A percentile compares a stretch with the other conserved stretches of the same genome.
Evolutionary conservation across 352 stramenopile species (phyloP).

Genomic region (Pythium phragmiticola): DNA sequence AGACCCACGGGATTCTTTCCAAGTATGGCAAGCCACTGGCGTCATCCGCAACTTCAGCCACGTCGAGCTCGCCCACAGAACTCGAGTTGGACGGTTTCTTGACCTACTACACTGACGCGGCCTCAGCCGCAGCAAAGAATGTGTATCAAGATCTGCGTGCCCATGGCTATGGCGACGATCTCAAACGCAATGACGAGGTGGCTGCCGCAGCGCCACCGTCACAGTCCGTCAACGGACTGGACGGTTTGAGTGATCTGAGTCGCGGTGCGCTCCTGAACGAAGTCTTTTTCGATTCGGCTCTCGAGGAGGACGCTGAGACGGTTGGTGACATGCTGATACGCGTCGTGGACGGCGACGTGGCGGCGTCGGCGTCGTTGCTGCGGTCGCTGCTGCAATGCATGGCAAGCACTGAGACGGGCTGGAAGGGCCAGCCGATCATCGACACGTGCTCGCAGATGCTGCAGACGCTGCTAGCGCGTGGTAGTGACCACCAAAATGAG

Average conservation of each 20-base stretch:
- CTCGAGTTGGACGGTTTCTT: conserved; percentile 79
- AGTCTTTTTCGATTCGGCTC: conserved; percentile 82
- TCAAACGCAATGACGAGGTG: conserved; percentile 45
- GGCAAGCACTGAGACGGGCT: conserved; percentile 79
- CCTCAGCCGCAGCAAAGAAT: conserved; percentile 67
- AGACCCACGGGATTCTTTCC: conserved; percentile 55
- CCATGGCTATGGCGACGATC: conserved; percentile 81
- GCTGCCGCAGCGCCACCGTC: conserved; percentile 13
- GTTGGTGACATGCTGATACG: conserved; percentile 71
- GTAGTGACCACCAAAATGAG: conserved; percentile 54
- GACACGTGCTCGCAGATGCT: conserved; percentile 68
- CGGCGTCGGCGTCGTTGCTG: conserved; percentile 60
- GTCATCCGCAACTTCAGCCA: conserved; percentile 24
- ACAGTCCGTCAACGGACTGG: conserved; percentile 41
- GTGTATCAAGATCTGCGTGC: conserved; percentile 77
- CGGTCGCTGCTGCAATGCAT: conserved; percentile 75
- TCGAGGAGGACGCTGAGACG: conserved; percentile 86
- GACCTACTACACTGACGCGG: conserved; percentile 81
- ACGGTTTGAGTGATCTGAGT: conserved; percentile 55
- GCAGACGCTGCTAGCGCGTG: conserved; percentile 60
- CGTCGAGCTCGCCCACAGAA: conserved; percentile 11
- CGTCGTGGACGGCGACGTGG: conserved; percentile 59
- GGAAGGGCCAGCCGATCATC: conserved; percentile 84
- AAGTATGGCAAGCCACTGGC: conserved; percentile 66
- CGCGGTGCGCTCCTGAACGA: conserved; percentile 65